phyloP scores from a whole-genome alignment of 768 basidiomycete species.

The Gelatoporia subvermispora region DNA sequence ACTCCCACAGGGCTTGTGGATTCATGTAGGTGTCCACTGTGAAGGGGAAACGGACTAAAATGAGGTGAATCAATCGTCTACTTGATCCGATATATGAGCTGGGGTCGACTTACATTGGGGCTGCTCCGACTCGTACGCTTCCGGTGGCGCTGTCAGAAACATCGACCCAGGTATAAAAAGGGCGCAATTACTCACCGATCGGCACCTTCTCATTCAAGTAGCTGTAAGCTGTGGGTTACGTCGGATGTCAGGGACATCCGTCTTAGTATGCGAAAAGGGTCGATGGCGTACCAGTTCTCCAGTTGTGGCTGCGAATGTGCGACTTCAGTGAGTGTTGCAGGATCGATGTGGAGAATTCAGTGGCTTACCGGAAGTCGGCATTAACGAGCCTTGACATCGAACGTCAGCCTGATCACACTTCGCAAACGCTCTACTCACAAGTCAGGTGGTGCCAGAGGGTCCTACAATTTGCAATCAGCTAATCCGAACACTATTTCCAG shows the following conservation, averaged over 20 bases:
- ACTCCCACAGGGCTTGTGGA: slow-evolving; percentile 55
- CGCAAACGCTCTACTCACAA: slow-evolving; percentile 22
- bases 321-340: slow-evolving; percentile 20
- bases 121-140: slow-evolving; percentile 28
- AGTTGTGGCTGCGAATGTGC: slow-evolving; percentile 25
- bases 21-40: slow-evolving; percentile 61
- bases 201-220: slow-evolving; percentile 26
- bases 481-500: no score
- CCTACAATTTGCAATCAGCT: slow-evolving; percentile 15
- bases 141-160: slow-evolving; percentile 1
- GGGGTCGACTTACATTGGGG: slow-evolving; percentile 21
- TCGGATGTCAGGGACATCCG: no score
- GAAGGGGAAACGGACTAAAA: slow-evolving; percentile 53
- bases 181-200: slow-evolving; percentile 21
- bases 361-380: slow-evolving; percentile 42
- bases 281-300: slow-evolving; percentile 32
- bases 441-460: slow-evolving; percentile 34
- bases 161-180: not conserved
- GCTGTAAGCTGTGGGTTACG: slow-evolving; percentile 22
- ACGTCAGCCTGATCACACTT: not conserved
- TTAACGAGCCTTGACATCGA: slow-evolving; percentile 21
- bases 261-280: no score
- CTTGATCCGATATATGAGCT: not conserved
- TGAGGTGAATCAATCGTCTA: not conserved
- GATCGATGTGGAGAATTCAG: slow-evolving; percentile 23